Evolutionary conservation across 2,329 filamentous ascomycete genomes (phyloP).

Genomic region (Ophiognomonia clavigignenti-juglandacearum): DNA sequence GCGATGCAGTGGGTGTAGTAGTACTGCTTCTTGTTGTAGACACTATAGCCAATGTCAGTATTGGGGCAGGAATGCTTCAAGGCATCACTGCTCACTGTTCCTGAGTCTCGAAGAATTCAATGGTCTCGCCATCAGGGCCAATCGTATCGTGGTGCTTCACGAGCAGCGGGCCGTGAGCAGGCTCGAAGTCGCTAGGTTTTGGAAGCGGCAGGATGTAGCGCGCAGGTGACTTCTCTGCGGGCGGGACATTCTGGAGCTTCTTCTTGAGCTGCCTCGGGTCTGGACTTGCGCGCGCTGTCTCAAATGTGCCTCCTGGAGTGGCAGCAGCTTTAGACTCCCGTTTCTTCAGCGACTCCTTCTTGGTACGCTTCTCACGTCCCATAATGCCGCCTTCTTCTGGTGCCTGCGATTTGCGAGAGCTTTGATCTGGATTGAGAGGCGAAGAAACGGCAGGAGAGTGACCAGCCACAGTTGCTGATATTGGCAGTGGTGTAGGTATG

Average conservation of each 20-base stretch:
- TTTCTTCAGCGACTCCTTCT: constrained; percentile 66
- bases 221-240: constrained; percentile 46
- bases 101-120: constrained; percentile 58
- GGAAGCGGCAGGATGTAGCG: constrained; percentile 62
- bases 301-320: constrained; percentile 28
- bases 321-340: constrained; percentile 54
- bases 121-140: constrained; percentile 41
- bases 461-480: constrained; percentile 35
- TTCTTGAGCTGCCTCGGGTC: constrained; percentile 44
- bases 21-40: constrained; percentile 67
- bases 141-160: constrained; percentile 50
- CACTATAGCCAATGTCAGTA: constrained; percentile 32
- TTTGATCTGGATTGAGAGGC: constrained; percentile 66
- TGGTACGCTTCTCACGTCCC: constrained; percentile 48
- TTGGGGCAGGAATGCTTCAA: background rate
- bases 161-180: constrained; percentile 52
- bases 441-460: constrained; percentile 68
- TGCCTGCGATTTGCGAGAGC: constrained; percentile 23
- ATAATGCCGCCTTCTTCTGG: constrained; percentile 32
- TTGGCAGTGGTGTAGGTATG: constrained; percentile 21
- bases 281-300: constrained; percentile 51
- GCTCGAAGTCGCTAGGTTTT: constrained; percentile 57
- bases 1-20: constrained; percentile 89
- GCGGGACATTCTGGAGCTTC: constrained; percentile 26
- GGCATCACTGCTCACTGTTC: constrained; percentile 50